Evolutionary conservation across 2,329 filamentous ascomycete genomes (phyloP), one percentile per base, ranked within the genome.

Genomic region (Claviceps sp.): DNA sequence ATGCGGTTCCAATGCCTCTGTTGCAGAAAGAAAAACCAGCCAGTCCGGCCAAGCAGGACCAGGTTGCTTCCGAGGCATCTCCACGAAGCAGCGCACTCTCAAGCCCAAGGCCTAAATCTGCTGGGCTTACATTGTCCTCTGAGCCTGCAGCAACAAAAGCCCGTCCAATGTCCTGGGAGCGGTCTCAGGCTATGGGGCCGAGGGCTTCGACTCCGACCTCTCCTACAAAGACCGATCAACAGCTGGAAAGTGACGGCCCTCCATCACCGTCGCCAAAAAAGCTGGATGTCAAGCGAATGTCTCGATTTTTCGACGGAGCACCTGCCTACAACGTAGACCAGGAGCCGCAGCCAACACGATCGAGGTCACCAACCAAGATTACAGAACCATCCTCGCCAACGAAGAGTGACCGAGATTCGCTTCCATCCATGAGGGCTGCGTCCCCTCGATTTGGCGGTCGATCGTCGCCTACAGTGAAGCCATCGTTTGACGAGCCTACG

Each of bases 211-310:
- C 62, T 5, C 58, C 60, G 3, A 36, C 50, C 4, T 50, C 50
- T 23, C 47, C 52, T 16, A 11, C 23, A 13, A 50, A 49, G 29
- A 11, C 29, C 23, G 46, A 14, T 23, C 37, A 38, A 16, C 43
- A 39, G 17, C 7, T 13, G 11, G 47, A 50, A 17, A 61, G 63
- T 20, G 66, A 67, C 29, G 55, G 61, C 14, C 67, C 72, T 1
- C 71, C 73, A 53, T 68, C 76, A 4, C 62, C 71, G 3, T 80
- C 79, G 16, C 79, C 81, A 1, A 73, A 70, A 53, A 80, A 82
- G 58, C 66, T 82, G 20, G 73, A 81, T 57, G 63, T 75, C 62
- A 82, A 78, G 62, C 71, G 78, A 50, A 74, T 81, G 65, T 82
- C 79, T 2, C 71, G 66, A 51, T 83, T 83, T 57, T 57, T 80